phyloP scores from a whole-genome alignment of 2,329 filamentous ascomycete species.

The Zymoseptoria pseudotritici region DNA sequence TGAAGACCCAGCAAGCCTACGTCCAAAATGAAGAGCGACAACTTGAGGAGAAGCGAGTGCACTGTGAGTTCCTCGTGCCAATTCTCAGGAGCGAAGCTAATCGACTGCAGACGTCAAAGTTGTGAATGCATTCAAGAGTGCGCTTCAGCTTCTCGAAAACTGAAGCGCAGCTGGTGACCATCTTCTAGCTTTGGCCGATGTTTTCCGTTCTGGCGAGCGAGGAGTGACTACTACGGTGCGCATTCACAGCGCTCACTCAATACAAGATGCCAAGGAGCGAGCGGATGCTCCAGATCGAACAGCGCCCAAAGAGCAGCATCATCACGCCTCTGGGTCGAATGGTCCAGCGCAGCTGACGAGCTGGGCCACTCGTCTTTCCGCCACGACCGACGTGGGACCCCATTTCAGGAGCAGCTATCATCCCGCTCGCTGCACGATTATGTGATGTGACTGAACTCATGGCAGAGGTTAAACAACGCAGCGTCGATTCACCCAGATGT shows the following conservation, averaged over 20 bases:
- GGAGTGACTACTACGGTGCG: constrained; percentile 8
- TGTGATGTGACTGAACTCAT: constrained; percentile 20
- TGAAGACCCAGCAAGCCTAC: constrained; percentile 71
- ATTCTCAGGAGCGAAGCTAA: background rate
- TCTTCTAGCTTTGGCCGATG: constrained; percentile 15
- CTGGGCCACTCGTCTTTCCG: background rate
- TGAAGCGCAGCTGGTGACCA: constrained; percentile 14
- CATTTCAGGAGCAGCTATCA: constrained; percentile 10
- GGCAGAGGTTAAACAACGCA: too few relatives aligned
- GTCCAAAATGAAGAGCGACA: constrained; percentile 67
- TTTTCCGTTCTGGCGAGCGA: constrained; percentile 16
- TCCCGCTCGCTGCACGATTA: constrained; percentile 13
- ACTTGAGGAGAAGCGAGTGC: constrained; percentile 66
- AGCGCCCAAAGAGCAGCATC: background rate
- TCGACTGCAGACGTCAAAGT: constrained; percentile 36
- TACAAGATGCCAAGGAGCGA: background rate
- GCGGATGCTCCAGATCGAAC: background rate
- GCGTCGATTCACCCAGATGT: too few relatives aligned
- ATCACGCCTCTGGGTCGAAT: background rate
- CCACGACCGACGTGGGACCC: constrained; percentile 3
- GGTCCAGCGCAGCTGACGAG: background rate
- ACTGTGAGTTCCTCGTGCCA: constrained; percentile 54
- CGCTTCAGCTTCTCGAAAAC: constrained; percentile 38
- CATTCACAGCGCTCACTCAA: constrained; percentile 1
- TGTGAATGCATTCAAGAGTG: constrained; percentile 43